Percentiles rank a stretch among this genome's conserved stretches.
phyloP scores from a whole-genome alignment of 108 stramenopile genomes.

The Stephanodiscus minutulus region DNA sequence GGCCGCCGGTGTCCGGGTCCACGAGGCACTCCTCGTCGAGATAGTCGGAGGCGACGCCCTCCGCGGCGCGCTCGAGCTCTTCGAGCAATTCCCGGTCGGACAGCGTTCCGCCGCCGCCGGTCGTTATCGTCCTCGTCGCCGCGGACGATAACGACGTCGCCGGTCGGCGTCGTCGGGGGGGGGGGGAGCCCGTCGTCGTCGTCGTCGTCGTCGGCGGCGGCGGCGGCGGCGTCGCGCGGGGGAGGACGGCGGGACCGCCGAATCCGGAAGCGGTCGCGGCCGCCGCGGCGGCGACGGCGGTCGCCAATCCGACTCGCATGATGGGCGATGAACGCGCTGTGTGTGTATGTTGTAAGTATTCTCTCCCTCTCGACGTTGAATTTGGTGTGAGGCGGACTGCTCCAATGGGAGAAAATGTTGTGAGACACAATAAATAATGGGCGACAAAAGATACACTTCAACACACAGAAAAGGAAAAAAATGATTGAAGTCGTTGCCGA shows the following conservation, averaged over 20 bases:
- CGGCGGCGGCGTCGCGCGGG: neutral
- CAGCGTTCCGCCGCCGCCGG: too few relatives aligned
- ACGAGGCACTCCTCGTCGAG: constrained; percentile 76
- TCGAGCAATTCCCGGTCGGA: constrained; percentile 32
- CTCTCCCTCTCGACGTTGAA: too few relatives aligned
- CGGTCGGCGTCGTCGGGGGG: neutral
- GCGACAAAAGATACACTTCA: too few relatives aligned
- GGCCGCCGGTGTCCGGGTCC: constrained; percentile 52
- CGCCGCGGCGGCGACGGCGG: constrained; percentile 10
- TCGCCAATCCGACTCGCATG: constrained; percentile 13
- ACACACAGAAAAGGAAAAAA: too few relatives aligned
- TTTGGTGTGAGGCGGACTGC: too few relatives aligned
- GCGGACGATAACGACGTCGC: neutral
- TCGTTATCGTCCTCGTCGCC: neutral
- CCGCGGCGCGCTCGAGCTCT: constrained; percentile 64
- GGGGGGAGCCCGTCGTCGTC: neutral
- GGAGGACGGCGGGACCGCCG: neutral
- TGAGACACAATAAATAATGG: too few relatives aligned
- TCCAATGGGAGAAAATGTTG: too few relatives aligned
- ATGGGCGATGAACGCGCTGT: constrained; percentile 7
- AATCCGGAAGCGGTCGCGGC: constrained; percentile 14
- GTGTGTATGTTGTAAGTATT: too few relatives aligned
- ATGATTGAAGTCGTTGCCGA: too few relatives aligned
- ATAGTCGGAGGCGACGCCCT: constrained; percentile 53
- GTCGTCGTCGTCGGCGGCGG: neutral